Base-by-base conservation (phyloP, 148 eudicot genomes). In the Persicaria maculosa region DNA sequence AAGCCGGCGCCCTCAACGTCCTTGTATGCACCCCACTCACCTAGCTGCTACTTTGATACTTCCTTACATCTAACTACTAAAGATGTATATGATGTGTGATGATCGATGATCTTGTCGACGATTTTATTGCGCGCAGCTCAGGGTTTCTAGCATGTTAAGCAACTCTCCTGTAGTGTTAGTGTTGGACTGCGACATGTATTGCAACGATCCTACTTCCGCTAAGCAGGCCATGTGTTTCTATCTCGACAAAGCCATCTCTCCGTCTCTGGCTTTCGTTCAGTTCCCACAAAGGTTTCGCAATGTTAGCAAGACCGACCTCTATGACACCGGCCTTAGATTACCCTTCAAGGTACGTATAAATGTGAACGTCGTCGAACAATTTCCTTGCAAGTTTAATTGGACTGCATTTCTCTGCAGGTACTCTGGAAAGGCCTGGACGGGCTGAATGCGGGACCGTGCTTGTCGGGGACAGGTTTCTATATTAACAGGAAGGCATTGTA, bases 1-100 rank as follows among this genome's bases (percentile, higher is more conserved):
- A 89, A 73, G 93, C 89, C 4, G 93, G 93, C 74, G 88, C 90
- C 61, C 81, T 89, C 54, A 89, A 89, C n/a, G 77, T 90, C 31
- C 89, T 87, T 12, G 93, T 87, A 82, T 14, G 85, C 47, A 44
- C 5, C 50, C 31, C 48, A 11, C 44, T 15, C 11, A 69, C 11
- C 12, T 44, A 19, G 2, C 25, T 22, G 25, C 25, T 22, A 22
- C 25, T 54, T 70, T 20, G 17, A 69, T 16, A 58, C 40, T 1
- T 31, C 40, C 0, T 31, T 31, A 31, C 40, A 31, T 31, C 40
- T 31, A 31, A 31, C 40, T 31, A 31, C 40, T 1, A 31, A 31
- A 31, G 40, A 31, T 31, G 1, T 31, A 22, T 71, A 2, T 31
- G 40, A 31, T 2, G 2, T 31, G 40, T 31, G 40, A 31, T 31